These are phyloP conservation scores for Diaporthe eres DNA, from an alignment of 2,329 filamentous ascomycete species.

Conservation along the genomic window DNA sequence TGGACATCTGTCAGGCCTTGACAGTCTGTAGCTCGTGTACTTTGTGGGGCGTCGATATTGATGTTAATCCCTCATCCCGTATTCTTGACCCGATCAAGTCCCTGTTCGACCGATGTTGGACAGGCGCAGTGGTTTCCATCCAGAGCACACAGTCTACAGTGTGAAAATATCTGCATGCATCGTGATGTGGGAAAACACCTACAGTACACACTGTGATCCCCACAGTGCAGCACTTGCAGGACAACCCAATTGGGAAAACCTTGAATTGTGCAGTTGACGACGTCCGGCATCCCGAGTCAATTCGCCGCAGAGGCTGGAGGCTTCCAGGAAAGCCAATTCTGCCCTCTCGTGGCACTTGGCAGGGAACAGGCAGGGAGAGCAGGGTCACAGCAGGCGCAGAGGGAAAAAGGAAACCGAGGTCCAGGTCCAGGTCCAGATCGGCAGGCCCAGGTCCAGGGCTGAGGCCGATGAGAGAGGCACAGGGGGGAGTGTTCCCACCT, in stretches of 20 bases:
- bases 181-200: neutral
- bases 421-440: neutral
- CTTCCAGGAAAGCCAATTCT: constrained; percentile 10
- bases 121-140: neutral
- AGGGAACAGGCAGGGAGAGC: constrained; percentile 2
- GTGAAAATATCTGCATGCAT: neutral
- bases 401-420: neutral
- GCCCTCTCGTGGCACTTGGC: constrained; percentile 17
- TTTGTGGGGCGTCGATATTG: neutral
- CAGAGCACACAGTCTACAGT: neutral
- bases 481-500: neutral
- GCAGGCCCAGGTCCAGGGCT: constrained; percentile 9
- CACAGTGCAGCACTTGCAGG: neutral
- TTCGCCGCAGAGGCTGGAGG: constrained; percentile 9
- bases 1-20: neutral
- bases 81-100: neutral
- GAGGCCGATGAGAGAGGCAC: neutral
- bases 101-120: constrained; percentile 5
- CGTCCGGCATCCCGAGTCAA: constrained; percentile 15
- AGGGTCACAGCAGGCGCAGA: neutral
- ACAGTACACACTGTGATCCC: neutral
- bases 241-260: neutral
- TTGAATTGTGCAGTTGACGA: neutral
- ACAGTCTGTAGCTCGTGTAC: neutral
- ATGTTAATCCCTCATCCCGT: constrained; percentile 1